Evolutionary conservation across 306 rosid genomes (phyloP).

Genomic region (Geum urbanum): DNA sequence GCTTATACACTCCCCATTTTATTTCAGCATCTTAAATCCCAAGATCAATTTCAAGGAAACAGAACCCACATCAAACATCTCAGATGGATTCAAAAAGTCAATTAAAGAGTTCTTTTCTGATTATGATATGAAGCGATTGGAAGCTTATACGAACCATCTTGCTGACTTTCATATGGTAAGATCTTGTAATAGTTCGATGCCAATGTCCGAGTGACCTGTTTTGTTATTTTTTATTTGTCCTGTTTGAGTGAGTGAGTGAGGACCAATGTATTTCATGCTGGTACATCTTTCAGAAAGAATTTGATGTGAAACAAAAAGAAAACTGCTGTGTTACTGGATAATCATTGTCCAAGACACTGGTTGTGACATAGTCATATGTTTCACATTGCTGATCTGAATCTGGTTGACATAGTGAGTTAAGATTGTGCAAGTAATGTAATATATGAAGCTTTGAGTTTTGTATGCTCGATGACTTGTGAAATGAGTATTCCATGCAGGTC

Average conservation of each 20-base stretch:
- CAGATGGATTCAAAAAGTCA: conserved; percentile 48
- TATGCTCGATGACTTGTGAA: neutral
- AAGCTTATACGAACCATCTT: conserved; percentile 76
- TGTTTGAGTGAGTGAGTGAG: neutral
- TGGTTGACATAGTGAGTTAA: neutral
- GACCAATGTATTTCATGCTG: neutral
- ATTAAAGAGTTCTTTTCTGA: conserved; percentile 55
- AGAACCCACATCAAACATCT: conserved; percentile 30
- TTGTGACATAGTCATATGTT: neutral
- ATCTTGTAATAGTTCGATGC: conserved; percentile 7
- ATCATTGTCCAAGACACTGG: neutral
- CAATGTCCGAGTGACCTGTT: neutral
- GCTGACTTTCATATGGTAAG: conserved; percentile 87
- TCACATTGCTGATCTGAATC: neutral
- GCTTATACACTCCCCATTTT: conserved; percentile 24
- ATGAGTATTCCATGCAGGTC: neutral
- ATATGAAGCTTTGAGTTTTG: neutral
- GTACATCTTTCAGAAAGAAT: neutral
- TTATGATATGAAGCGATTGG: conserved; percentile 89
- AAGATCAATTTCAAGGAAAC: conserved; percentile 63
- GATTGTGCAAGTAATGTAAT: neutral
- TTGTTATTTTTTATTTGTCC: neutral
- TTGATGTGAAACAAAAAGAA: neutral
- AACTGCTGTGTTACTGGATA: neutral
- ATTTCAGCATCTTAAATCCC: conserved; percentile 80